Base-by-base conservation (phyloP, 495 filamentous ascomycete species). In the Evernia prunastri region DNA sequence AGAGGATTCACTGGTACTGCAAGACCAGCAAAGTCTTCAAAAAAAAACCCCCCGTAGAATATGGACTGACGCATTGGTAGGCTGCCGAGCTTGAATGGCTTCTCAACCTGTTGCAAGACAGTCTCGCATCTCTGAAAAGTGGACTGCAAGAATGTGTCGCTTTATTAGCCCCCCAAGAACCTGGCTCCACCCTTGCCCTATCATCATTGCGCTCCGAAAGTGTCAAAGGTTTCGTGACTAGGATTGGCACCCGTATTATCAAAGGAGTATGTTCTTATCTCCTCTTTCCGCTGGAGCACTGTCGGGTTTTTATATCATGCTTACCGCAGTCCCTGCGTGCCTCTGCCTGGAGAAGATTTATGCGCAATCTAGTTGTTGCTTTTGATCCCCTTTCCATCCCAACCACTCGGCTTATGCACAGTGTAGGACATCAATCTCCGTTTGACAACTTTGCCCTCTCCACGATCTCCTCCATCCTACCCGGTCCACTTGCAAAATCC, bases 211-310 rank as follows among this genome's bases (percentile, higher is more conserved):
- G 95, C 23, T 90, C 88, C 56, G 94, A 98, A 77, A 85, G 81
- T 65, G 86, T 97, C 40, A 98, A 98, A 72, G 94, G 94, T 7
- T 87, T 89, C 73, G 82, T 97, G 58, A 97, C 92, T 1, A 84
- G 91, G 31, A 82, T 90, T 15, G 90, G 91, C 10, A 87, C 86
- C 15, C 81, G 84, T 43, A 83, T 96, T 39, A 84, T 91, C 40
- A 90, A 90, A 67, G 89, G 88, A 39, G 89, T 89, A 77, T 68
- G 83, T 82, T 45, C 13, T 25, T 15, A 12, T 45, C 49, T 47
- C 7, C 67, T 69, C 43, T 42, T 37, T 39, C 31, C 15, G 10
- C 18, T 56, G 40, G 42, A n/a, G 27, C 13, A 6, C 17, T 29
- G 4, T 53, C 20, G 37, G 11, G 10, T 51, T 56, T 63, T n/a